These are phyloP conservation scores for Oryza brachyantha DNA, from an alignment of 176 grass and related monocot genomes.

Conservation along the genomic window DNA sequence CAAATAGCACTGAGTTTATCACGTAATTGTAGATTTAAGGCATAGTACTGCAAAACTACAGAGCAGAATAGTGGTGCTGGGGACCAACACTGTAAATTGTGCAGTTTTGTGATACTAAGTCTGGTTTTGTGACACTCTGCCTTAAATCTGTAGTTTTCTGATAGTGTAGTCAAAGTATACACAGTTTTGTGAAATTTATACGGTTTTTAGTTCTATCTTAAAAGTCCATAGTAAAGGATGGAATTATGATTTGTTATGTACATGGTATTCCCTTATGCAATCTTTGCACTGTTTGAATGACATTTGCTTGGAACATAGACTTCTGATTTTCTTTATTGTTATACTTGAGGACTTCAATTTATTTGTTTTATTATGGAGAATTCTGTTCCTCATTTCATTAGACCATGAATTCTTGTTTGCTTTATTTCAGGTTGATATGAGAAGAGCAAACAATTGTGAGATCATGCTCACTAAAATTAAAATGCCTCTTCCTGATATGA, in stretches of 20 bases:
- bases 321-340: constrained; percentile 6
- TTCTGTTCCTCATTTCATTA: constrained; percentile 15
- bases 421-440: constrained; percentile 88
- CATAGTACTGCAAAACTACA: no score
- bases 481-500: constrained; percentile 99
- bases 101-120: no score
- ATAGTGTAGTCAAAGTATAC: no score
- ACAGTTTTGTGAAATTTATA: no score
- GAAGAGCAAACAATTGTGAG: constrained; percentile 97
- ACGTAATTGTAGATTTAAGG: no score
- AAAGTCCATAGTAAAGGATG: background rate
- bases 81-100: no score
- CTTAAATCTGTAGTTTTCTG: no score
- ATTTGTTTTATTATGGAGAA: background rate
- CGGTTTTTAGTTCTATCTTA: constrained; percentile 11
- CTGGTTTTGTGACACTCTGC: no score
- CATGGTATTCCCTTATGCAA: background rate
- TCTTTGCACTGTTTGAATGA: background rate
- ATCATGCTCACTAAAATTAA: constrained; percentile 99
- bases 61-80: no score
- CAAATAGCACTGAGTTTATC: no score
- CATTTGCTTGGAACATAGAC: constrained; percentile 2
- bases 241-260: background rate
- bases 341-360: constrained; percentile 22
- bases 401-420: constrained; percentile 12